Base-by-base conservation (phyloP, 257 asterid genomes). In the Gardenia jasminoides region DNA sequence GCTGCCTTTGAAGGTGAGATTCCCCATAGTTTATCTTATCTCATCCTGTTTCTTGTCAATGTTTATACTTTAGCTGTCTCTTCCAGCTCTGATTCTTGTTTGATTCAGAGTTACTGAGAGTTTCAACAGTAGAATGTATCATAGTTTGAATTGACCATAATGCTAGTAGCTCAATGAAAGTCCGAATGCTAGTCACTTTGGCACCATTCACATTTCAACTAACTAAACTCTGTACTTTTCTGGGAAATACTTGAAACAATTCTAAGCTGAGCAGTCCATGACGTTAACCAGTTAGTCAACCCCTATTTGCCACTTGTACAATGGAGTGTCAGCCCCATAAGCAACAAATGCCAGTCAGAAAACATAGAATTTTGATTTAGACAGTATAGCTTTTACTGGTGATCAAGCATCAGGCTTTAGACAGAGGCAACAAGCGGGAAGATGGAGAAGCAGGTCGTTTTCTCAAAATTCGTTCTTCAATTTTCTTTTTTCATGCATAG, bases 1-100 rank as follows among this genome's bases (percentile, higher is more conserved):
- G 12, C 52, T 77, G 44, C 85, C 82, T 70, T 67, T 84, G 26
- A 44, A 82, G 83, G 87, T 85, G 39, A 81, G 46, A 68, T 12
- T 12, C 22, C 72, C 13, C 48, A 15, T n/a, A 68, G 28, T 15
- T n/a, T 31, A 24, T 61, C n/a, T 69, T 79, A 16, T 30, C 17
- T 11, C 24, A 1, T 69, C 10, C 28, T 31, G 22, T n/a, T 74
- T 4, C 24, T 64, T 24, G 26, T 62, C 41, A 47, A 36, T n/a
- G 33, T 61, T 24, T 9, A 22, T 58, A 3, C 30, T 61, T 1
- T 26, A 58, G 26, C 65, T 58, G 65, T 58, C 11, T 22, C 41
- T 36, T 36, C 4, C 4, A 36, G 41, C 4, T 36, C 41, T 36
- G 41, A 36, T 36, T 36, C 41, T 36, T 36, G 41, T 36, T 36